Conservation (phyloP, 163 green algal species). For the Smithsoniella earleae region DNA sequence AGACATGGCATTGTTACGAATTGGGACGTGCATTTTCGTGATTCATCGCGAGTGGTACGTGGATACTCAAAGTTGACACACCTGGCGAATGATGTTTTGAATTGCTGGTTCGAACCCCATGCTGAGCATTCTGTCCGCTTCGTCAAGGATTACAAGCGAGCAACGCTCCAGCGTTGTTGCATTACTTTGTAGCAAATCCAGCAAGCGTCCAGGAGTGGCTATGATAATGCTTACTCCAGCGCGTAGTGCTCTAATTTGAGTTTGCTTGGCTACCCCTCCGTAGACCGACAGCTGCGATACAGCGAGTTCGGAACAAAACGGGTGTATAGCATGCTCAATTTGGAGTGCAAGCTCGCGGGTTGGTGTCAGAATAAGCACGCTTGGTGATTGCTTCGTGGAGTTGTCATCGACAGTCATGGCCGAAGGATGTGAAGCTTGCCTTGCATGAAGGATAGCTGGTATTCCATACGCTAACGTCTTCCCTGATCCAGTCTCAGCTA, state of each 20-base stretch:
- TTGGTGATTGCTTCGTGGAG: too few relatives aligned
- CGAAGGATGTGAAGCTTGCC: too few relatives aligned
- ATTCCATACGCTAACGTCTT: slow-evolving; percentile 95
- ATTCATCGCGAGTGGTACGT: too few relatives aligned
- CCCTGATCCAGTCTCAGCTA: slow-evolving; percentile 92
- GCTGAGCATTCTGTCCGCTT: slow-evolving; percentile 97
- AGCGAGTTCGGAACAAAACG: slow-evolving; percentile 76
- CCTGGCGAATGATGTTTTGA: slow-evolving; percentile 69
- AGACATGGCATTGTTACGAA: too few relatives aligned
- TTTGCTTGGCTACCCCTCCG: slow-evolving; percentile 82
- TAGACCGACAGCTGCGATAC: slow-evolving; percentile 96
- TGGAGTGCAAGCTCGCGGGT: slow-evolving; percentile 91
- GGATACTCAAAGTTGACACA: too few relatives aligned
- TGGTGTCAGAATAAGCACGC: slow-evolving; percentile 79
- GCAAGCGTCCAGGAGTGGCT: slow-evolving; percentile 89
- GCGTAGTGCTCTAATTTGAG: slow-evolving; percentile 52
- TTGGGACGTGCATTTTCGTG: too few relatives aligned
- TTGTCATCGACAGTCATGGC: too few relatives aligned
- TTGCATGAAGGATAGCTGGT: slow-evolving; percentile 74
- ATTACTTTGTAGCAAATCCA: slow-evolving; percentile 87
- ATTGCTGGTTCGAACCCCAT: slow-evolving; percentile 98
- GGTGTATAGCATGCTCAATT: slow-evolving; percentile 89
- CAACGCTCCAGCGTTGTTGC: slow-evolving; percentile 76
- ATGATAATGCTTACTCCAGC: slow-evolving; percentile 86
- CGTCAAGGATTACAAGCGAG: slow-evolving; percentile 91